phyloP scores from a whole-genome alignment of 106 monocot species.

The Xerophyta viscosa region DNA sequence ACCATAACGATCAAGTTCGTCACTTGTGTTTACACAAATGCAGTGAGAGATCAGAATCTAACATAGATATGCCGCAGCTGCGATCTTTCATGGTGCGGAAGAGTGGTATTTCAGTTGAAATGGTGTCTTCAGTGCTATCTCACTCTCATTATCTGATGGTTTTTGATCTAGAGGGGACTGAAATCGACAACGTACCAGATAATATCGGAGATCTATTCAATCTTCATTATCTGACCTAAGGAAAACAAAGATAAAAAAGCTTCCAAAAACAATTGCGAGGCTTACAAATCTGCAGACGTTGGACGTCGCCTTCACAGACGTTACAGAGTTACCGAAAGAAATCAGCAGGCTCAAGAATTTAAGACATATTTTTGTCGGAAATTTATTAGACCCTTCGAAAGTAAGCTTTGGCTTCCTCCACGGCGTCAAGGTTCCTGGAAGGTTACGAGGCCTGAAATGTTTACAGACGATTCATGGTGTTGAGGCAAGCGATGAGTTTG shows the following conservation, averaged over 20 bases:
- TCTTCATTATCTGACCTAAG: conserved; percentile 23
- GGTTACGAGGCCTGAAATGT: background rate
- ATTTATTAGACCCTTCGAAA: too few relatives aligned
- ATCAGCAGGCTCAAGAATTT: conserved; percentile 9
- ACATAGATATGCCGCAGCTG: background rate
- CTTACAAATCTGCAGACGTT: conserved; percentile 23
- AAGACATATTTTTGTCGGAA: conserved; percentile 4
- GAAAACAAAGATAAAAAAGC: conserved; percentile 9
- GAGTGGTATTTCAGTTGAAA: background rate
- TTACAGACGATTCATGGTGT: background rate
- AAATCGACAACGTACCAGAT: background rate
- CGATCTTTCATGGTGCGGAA: conserved; percentile 13
- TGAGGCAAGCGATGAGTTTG: background rate
- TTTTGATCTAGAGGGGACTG: conserved; percentile 10
- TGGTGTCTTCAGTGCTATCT: background rate
- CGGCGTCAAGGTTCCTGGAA: background rate
- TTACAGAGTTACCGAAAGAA: conserved; percentile 1
- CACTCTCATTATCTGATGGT: conserved; percentile 17
- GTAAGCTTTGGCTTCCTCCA: background rate
- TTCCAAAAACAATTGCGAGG: conserved; percentile 12
- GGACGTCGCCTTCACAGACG: conserved; percentile 12
- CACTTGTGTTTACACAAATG: background rate
- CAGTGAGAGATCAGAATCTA: background rate
- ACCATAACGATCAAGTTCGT: background rate
- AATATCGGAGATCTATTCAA: conserved; percentile 8